Base-by-base conservation (phyloP, 2,329 filamentous ascomycete genomes). In the Beauveria bassiana region DNA sequence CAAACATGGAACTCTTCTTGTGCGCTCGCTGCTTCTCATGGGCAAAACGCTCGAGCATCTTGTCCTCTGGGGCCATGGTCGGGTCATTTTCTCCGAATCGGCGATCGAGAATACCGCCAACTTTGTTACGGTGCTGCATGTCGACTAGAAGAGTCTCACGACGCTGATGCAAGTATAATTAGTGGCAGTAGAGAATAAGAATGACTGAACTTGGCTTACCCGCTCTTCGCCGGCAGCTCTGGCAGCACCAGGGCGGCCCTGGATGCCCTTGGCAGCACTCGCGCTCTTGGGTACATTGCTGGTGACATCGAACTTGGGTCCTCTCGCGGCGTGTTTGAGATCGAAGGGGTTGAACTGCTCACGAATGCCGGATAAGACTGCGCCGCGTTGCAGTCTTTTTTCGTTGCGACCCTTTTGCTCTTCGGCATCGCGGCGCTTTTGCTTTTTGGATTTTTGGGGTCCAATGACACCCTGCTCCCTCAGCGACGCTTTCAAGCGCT, bases 271-370 rank as follows among this genome's bases (percentile, higher is more conserved):
- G 28, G 80, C 78, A 31, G 80, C 78, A 70, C 79, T 79, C 55
- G 78, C 78, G 34, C 75, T 75, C 14, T 77, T 75, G 6, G 83
- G 80, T 62, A 84, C 83, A 65, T 84, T 85, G 59, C 82, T 93
- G 0, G 90, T 92, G 50, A 93, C 88, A 49, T 93, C 87, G 66
- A 96, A 96, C 70, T 98, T 98, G 61, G 86, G 86, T 0, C 87
- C 89, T 63, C 88, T 83, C 1, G 87, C 81, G 46, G 88, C 86
- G 62, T 89, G 86, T 75, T 96, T 96, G 72, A 96, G 85, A 71
- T 99, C 95, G 75, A 99, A 99, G 0, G 95, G 95, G 73, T 99
- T 99, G 83, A 98, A 98, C 67, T 93, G 89, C 70, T 98, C 93
- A 71, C 95, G 89, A 72, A 99, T 97, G 62, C 85, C 86, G 68